Base-by-base conservation (phyloP, 352 stramenopile species). In the Blastocystis sp. region DNA sequence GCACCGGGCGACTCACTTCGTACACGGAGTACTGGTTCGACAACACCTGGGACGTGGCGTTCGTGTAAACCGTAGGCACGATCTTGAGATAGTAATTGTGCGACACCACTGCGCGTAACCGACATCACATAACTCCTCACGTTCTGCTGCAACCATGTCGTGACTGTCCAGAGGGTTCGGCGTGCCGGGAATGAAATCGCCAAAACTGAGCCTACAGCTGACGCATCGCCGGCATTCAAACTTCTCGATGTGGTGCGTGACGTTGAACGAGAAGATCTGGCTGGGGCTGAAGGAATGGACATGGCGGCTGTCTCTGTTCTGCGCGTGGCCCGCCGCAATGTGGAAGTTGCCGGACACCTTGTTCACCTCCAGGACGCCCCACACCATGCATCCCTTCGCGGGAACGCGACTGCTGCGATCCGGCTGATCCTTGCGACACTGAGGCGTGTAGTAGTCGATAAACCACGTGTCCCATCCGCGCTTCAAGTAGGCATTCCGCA, bases 341-440 rank as follows among this genome's bases (percentile, higher is more conserved):
- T 97, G 93, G 90, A 97, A 96, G 80, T 97, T 97, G 6, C 94
- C 94, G 10, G 91, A 91, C 0, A 97, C 94, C 64, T 91, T 90
- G 89, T 96, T 96, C 0, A 97, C 91, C 1, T 90, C 91, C 90
- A 97, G 93, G 89, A 92, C 91, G 62, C 93, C 93, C 28, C 89
- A 89, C 43, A 79, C 42, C 78, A 88, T 88, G 60, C 76, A 74
- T n/a, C 89, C 90, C 59, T 90, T 84, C 21, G 90, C 59, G 28
- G 90, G 90, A 89, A 93, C 91, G 21, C 92, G 87, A 19, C 92
- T 91, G 34, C 43, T 69, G 10, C 17, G 4, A 42, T 52, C 19
- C 19, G 11, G 52, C 14, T 89, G 40, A 2, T 64, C 80, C 76
- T 93, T 94, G 57, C 76, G 84, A 38, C 88, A 87, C 70, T 89